Conservation (phyloP, 1,284 basidiomycete genomes). For the Naganishia sp. region DNA sequence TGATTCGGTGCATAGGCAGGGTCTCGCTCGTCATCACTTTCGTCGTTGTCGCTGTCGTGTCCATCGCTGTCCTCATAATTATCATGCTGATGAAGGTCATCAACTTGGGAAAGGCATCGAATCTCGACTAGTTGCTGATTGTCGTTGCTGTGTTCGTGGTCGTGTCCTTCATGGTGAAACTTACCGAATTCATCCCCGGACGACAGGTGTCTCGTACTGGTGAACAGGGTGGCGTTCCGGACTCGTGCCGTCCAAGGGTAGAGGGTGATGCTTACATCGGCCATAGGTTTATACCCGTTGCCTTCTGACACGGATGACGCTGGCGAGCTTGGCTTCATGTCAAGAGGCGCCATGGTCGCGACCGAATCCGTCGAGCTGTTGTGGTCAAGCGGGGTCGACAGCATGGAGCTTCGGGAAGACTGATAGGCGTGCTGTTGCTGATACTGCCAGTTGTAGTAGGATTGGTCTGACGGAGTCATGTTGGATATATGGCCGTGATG, state of each 20-base stretch:
- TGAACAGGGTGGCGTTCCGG: background rate
- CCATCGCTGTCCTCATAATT: background rate
- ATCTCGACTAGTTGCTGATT: too few relatives aligned
- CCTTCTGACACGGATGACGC: background rate
- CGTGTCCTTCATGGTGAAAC: background rate
- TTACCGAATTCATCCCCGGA: background rate
- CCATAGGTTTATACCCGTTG: background rate
- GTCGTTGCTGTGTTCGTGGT: too few relatives aligned
- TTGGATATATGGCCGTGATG: background rate
- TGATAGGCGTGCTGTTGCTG: slow-evolving; percentile 17
- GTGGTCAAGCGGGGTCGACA: slow-evolving; percentile 1
- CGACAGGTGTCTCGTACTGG: slow-evolving; percentile 5
- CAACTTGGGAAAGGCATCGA: too few relatives aligned
- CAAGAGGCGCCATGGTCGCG: slow-evolving; percentile 12
- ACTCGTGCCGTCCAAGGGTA: background rate
- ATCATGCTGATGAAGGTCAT: too few relatives aligned
- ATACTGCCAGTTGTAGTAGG: slow-evolving; percentile 15
- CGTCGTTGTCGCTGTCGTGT: background rate
- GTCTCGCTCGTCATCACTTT: background rate
- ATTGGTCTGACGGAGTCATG: background rate
- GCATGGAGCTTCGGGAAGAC: background rate
- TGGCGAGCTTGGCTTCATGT: slow-evolving; percentile 8
- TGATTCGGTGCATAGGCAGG: background rate
- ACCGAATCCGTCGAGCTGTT: background rate
- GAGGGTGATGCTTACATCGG: slow-evolving; percentile 18